These are phyloP conservation scores for Dendrothele bispora DNA, from an alignment of 768 basidiomycete genomes.

Conservation along the genomic window DNA sequence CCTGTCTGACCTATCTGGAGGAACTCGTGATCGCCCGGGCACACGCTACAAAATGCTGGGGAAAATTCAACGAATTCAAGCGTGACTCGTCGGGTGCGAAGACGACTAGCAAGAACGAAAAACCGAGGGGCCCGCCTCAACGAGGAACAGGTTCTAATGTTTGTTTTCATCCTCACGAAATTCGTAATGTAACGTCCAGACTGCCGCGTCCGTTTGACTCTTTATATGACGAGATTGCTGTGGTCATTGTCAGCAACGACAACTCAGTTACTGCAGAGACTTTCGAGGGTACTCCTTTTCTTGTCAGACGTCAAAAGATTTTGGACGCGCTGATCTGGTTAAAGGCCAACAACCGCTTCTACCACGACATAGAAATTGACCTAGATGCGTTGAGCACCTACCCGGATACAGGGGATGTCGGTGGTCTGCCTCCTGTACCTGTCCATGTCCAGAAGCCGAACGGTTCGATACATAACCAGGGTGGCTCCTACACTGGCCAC, in stretches of 20 bases:
- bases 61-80: conserved; percentile 7
- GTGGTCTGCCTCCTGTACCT: conserved; percentile 5
- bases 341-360: conserved; percentile 13
- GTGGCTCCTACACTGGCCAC: conserved; percentile 12
- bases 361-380: conserved; percentile 11
- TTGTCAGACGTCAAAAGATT: conserved; percentile 8
- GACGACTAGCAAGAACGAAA: not conserved
- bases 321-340: conserved; percentile 11
- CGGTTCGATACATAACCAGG: conserved; percentile 8
- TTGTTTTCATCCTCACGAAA: conserved; percentile 14
- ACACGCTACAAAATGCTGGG: conserved; percentile 11
- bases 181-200: not conserved
- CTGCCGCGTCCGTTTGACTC: conserved; percentile 8
- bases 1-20: conserved; percentile 10
- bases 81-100: too few relatives aligned
- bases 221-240: conserved; percentile 14
- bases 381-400: conserved; percentile 6
- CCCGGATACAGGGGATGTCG: conserved; percentile 4
- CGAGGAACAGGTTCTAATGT: conserved; percentile 13
- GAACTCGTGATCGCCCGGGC: conserved; percentile 13
- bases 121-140: conserved; percentile 1
- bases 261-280: conserved; percentile 1
- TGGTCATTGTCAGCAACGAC: conserved; percentile 11
- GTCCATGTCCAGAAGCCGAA: conserved; percentile 7
- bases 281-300: conserved; percentile 12